Conservation (phyloP, 306 rosid species). For the Chamaecrista fasciculata region DNA sequence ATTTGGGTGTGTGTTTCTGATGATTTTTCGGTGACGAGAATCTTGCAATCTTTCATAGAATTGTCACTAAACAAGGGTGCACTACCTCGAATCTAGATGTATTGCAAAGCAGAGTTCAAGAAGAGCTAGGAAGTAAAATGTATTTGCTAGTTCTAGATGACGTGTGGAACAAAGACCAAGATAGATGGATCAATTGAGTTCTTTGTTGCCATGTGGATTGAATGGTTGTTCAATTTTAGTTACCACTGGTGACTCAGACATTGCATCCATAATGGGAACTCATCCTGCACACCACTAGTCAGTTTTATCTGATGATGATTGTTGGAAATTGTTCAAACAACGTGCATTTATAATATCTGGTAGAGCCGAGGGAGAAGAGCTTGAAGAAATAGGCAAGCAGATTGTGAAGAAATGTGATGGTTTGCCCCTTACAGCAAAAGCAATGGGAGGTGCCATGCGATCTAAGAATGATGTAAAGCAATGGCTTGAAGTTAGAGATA, state of each 20-base stretch:
- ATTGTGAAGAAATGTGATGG: neutral
- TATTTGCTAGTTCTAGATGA: conserved; percentile 30
- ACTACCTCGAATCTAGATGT: neutral
- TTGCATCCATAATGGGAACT: conserved; percentile 30
- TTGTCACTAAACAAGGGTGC: neutral
- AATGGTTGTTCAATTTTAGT: conserved; percentile 29
- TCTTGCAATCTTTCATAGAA: neutral
- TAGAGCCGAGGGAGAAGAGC: neutral
- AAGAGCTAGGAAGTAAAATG: neutral
- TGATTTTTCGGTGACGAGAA: neutral
- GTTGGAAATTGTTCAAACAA: conserved; percentile 36
- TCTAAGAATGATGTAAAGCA: neutral
- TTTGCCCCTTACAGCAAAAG: neutral
- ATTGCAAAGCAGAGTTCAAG: neutral
- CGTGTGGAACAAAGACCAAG: conserved; percentile 35
- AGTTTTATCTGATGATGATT: conserved; percentile 9
- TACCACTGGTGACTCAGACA: conserved; percentile 21
- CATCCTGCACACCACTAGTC: neutral
- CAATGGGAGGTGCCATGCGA: neutral
- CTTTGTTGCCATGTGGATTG: conserved; percentile 16
- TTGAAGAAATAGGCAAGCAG: no score
- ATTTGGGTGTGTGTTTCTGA: conserved; percentile 22
- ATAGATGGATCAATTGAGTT: conserved; percentile 27
- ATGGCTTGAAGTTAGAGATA: neutral
- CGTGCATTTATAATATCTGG: conserved; percentile 18